These are phyloP conservation scores for Metarhizium album DNA, from an alignment of 2,329 filamentous ascomycete genomes.

Conservation along the genomic window DNA sequence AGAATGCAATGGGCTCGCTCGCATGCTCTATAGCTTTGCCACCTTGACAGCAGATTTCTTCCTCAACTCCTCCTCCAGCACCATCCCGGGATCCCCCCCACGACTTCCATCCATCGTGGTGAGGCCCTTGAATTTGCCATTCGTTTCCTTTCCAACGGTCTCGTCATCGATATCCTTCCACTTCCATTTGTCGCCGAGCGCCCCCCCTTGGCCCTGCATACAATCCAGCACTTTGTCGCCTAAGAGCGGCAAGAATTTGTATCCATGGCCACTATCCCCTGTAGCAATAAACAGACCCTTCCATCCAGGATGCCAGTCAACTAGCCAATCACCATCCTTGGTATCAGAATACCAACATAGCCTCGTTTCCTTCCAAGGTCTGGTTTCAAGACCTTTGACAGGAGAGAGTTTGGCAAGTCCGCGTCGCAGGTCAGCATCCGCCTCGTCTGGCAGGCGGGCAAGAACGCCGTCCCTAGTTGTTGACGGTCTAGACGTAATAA, in stretches of 20 bases:
- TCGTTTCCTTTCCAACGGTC: conserved; percentile 19
- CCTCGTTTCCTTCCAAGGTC: conserved; percentile 51
- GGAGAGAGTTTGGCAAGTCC: conserved; percentile 53
- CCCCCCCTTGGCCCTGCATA: conserved; percentile 33
- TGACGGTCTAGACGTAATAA: conserved; percentile 25
- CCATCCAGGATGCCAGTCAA: conserved; percentile 56
- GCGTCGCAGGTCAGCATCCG: conserved; percentile 46
- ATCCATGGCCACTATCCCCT: conserved; percentile 54
- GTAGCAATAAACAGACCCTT: conserved; percentile 49
- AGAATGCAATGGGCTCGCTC: neutral
- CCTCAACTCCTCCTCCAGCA: conserved; percentile 33
- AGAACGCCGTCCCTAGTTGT: conserved; percentile 28
- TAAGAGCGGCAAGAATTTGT: conserved; percentile 59
- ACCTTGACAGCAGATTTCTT: neutral
- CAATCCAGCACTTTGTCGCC: conserved; percentile 51
- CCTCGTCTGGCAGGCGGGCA: conserved; percentile 47
- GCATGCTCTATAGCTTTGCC: neutral
- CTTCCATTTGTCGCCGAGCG: conserved; percentile 47
- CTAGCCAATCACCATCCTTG: conserved; percentile 57
- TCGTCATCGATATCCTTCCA: conserved; percentile 48
- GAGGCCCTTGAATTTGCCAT: conserved; percentile 27
- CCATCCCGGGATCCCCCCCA: conserved; percentile 34
- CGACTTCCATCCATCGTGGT: conserved; percentile 43
- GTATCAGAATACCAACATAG: conserved; percentile 74
- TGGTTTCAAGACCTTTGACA: conserved; percentile 38